Evolutionary conservation across 495 filamentous ascomycete genomes (phyloP), one percentile per base, ranked within the genome.

Genomic region (Penicillium pancosmium): DNA sequence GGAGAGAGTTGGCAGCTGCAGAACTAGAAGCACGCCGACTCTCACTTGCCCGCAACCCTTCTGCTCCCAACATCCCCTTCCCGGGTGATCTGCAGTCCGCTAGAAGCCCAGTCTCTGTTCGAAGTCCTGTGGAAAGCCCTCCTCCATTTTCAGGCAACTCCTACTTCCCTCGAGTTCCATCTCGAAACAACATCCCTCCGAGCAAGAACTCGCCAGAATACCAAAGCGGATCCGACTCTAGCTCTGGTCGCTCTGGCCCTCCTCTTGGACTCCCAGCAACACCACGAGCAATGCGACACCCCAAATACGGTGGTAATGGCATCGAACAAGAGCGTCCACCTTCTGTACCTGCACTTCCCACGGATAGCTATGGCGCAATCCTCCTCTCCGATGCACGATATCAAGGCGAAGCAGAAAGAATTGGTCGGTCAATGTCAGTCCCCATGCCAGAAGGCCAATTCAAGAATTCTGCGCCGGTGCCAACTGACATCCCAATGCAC

Each of bases 11-110:
- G 25, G 92, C 92, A 13, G 90, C 90, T 8, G 87, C 88, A 53
- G 92, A 97, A 73, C 82, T 97, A 23, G 92, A 97, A 75, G 89
- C 92, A 57, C 85, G 92, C 18, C 84, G 92, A 47, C 83, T 90
- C 61, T 97, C 92, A 21, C 83, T 96, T 13, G 89, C 91, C 3
- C 80, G 88, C 11, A 84, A 91, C 60, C 88, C 90, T 16, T 90
- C 88, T 18, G 91, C 87, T 4, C 91, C 91, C 0, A 80, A 86
- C 5, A 94, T 96, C 64, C 86, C 87, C 12, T 88, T 89, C 68
- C 92, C 92, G n/a, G 86, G 88, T 40, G 83, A 89, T 35, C 57
- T 81, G 15, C 73, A 77, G 13, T 60, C 62, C 41, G 59, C 66
- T 27, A 63, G 72, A 75, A 70, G 62, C 35, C 58, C 69, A 18